Evolutionary conservation across 139 green algal genomes (phyloP).

Genomic region (Haematococcus lacustris): DNA sequence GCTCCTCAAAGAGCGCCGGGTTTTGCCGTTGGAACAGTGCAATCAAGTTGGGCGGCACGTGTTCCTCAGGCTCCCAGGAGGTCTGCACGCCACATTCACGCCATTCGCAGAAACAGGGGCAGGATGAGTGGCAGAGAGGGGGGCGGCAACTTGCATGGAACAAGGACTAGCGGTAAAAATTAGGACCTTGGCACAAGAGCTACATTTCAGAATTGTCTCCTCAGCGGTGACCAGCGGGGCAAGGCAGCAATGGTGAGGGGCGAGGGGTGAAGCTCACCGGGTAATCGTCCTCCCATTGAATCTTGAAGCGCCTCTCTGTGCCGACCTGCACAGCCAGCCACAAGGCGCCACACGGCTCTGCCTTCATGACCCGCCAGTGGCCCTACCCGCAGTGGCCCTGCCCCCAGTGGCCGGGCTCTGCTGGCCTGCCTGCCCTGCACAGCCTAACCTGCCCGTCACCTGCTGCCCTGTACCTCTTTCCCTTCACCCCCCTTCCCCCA

Average conservation of each 20-base stretch:
- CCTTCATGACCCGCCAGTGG: neutral
- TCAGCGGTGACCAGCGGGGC: neutral
- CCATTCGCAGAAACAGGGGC: neutral
- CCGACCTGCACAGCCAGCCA: constrained; percentile 40
- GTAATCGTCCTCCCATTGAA: constrained; percentile 66
- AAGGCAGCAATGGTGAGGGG: neutral
- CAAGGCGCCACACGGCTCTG: too few relatives aligned
- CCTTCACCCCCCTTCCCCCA: neutral
- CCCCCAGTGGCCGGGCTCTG: neutral
- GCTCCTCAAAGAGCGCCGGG: constrained; percentile 25
- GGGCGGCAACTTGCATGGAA: neutral
- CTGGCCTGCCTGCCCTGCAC: neutral
- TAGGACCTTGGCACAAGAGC: too few relatives aligned
- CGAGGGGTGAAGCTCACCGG: constrained; percentile 23
- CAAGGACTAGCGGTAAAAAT: too few relatives aligned
- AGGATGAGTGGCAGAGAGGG: neutral
- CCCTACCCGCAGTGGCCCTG: neutral
- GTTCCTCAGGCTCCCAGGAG: constrained; percentile 72
- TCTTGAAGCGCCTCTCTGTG: constrained; percentile 63
- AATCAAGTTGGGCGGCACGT: constrained; percentile 58
- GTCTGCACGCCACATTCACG: constrained; percentile 11
- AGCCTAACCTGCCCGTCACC: neutral
- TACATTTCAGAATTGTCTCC: too few relatives aligned
- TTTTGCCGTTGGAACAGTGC: constrained; percentile 45
- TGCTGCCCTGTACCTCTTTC: neutral